These are phyloP conservation scores for Quaeritorhiza haematococci DNA, from an alignment of 371 early-diverging fungal genomes.

Conservation along the genomic window DNA sequence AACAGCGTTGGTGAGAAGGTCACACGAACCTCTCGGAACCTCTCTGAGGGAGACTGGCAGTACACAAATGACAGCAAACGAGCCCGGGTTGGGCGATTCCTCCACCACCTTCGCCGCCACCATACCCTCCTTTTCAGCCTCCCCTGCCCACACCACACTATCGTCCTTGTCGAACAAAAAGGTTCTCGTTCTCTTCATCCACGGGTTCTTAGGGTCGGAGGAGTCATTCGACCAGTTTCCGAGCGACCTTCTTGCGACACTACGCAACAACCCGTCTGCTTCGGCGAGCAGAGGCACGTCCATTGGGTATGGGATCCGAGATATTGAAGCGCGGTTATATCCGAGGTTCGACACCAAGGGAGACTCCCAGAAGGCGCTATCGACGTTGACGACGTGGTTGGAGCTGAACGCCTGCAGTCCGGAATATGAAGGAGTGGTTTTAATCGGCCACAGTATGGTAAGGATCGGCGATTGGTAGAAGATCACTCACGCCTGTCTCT, in stretches of 20 bases:
- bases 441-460: slow-evolving; percentile 40
- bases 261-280: slow-evolving; percentile 1
- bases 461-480: too few species aligned
- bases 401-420: slow-evolving; percentile 25
- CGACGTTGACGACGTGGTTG: slow-evolving; percentile 26
- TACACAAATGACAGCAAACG: too few species aligned
- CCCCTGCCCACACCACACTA: too few species aligned
- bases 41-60: too few species aligned
- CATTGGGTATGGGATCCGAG: slow-evolving; percentile 9
- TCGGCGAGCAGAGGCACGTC: too few species aligned
- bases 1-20: too few species aligned
- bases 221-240: slow-evolving; percentile 38
- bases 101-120: too few species aligned
- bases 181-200: slow-evolving; percentile 40
- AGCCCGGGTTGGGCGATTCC: too few species aligned
- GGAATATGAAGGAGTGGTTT: slow-evolving; percentile 27
- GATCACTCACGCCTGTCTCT: too few species aligned
- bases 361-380: slow-evolving; percentile 9
- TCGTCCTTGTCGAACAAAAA: too few species aligned
- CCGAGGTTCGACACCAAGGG: slow-evolving; percentile 35
- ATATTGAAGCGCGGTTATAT: slow-evolving; percentile 24
- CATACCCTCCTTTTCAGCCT: too few species aligned
- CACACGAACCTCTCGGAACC: too few species aligned
- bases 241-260: slow-evolving; percentile 20
- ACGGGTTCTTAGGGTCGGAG: slow-evolving; percentile 35